Conservation (phyloP, 164 flowering plant genomes). For the Umbilicus rupestris region DNA sequence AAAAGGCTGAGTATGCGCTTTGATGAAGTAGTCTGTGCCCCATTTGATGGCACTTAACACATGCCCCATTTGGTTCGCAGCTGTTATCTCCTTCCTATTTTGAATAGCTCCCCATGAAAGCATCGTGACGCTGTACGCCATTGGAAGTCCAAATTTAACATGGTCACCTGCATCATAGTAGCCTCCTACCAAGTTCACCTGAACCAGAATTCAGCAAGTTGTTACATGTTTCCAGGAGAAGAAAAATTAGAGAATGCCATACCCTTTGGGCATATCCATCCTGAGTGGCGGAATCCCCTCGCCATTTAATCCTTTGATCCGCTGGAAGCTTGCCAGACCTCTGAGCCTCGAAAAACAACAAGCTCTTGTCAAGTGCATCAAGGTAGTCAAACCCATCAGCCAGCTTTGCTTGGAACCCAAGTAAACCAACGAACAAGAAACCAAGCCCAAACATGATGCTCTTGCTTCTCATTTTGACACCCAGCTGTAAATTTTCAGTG, state of each 20-base stretch:
- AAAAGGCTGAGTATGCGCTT: constrained; percentile 51
- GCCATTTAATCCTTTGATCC: constrained; percentile 52
- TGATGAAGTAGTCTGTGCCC: constrained; percentile 82
- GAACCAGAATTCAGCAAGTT: background rate
- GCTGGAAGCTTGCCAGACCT: constrained; percentile 65
- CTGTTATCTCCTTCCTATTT: constrained; percentile 34
- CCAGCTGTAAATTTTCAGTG: background rate
- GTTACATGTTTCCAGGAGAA: too few species aligned
- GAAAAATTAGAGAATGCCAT: background rate
- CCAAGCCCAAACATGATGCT: constrained; percentile 1
- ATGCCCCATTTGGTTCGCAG: constrained; percentile 36
- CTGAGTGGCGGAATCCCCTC: constrained; percentile 56
- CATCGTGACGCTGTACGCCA: constrained; percentile 69
- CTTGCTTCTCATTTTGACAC: background rate
- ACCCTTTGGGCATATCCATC: constrained; percentile 68
- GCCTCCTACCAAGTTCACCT: constrained; percentile 86
- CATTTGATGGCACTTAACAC: constrained; percentile 55
- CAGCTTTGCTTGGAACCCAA: constrained; percentile 5
- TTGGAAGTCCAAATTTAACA: constrained; percentile 81
- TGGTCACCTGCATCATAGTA: constrained; percentile 92
- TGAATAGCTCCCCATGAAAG: constrained; percentile 75
- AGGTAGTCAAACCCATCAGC: constrained; percentile 30
- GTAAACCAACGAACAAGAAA: background rate
- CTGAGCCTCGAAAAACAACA: constrained; percentile 74
- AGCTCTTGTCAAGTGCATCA: constrained; percentile 52